Evolutionary conservation across 768 basidiomycete species (phyloP), one percentile per base, ranked within the genome.

Genomic region (Bullera alba): DNA sequence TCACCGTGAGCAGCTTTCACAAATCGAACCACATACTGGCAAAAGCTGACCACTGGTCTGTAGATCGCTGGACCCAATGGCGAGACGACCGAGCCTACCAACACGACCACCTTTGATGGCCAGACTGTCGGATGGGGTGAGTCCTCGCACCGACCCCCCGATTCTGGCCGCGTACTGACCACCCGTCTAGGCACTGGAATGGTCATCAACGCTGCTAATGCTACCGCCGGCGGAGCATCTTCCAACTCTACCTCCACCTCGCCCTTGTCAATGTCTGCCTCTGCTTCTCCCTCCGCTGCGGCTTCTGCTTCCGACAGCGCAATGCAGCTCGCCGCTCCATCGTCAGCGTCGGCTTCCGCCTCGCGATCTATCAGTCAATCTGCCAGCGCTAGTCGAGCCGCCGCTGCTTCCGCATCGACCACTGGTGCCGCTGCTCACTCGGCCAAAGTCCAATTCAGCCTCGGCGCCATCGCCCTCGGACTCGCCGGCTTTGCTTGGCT

Each of bases 61-160:
- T 53, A 68, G 64, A 72, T 72, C 57, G 65, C 69, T 47, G 61
- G 53, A 12, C 50, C 65, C 6, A 59, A 69, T 44, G 71, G 71
- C 16, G 46, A 51, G 0, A 53, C 60, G 19, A 64, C 71, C 22
- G 36, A 48, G 2, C 67, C 71, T 17, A 52, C 62, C 36, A 57
- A 70, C 44, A 43, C 54, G 16, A 65, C 63, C n/a, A 60, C 58
- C 32, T 62, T 60, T 35, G 57, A 46, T 22, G 70, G 69, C 17
- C 44, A 29, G 6, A 39, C 60, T 8, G 64, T 72, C 26, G 48
- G 60, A 17, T 72, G 69, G 68, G 70, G 70, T 53, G 49, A 43
- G 44, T 54, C 17, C 26, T 42, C 5, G 27, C 22, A 7, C 22
- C 19, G 26, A 46, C 22, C 38, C 51, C 51, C 53, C 32, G 43